These are phyloP conservation scores for Fusarium paranaense DNA, from an alignment of 2,329 filamentous ascomycete species.

Conservation along the genomic window DNA sequence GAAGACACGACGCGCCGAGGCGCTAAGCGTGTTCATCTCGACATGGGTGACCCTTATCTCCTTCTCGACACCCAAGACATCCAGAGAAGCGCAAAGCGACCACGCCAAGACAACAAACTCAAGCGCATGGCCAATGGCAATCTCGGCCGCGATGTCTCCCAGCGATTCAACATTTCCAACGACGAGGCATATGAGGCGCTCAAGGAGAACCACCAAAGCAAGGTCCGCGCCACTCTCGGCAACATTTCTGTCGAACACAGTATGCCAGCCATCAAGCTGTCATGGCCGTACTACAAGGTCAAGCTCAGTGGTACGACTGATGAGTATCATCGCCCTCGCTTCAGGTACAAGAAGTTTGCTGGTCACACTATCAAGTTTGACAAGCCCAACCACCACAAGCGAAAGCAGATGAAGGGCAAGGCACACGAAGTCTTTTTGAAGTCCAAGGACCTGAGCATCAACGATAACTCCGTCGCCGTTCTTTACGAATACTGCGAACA, in stretches of 20 bases:
- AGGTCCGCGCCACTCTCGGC: conserved; percentile 90
- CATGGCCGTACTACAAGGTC: conserved; percentile 96
- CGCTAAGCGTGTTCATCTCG: conserved; percentile 83
- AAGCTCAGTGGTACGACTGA: conserved; percentile 79
- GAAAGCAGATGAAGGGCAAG: conserved; percentile 85
- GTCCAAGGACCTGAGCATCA: conserved; percentile 85
- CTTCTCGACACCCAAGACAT: conserved; percentile 82
- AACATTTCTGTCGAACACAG: conserved; percentile 95
- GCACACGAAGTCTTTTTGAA: conserved; percentile 82
- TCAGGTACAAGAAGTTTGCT: conserved; percentile 76
- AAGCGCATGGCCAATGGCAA: conserved; percentile 77
- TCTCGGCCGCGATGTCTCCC: conserved; percentile 77
- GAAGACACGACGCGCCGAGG: conserved; percentile 77
- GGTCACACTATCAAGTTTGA: conserved; percentile 78
- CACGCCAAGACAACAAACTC: conserved; percentile 65
- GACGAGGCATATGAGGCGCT: conserved; percentile 95
- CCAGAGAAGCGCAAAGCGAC: conserved; percentile 71
- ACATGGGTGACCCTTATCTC: conserved; percentile 88
- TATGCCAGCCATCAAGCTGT: conserved; percentile 88
- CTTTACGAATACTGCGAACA: conserved; percentile 97
- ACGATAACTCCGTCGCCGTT: conserved; percentile 88
- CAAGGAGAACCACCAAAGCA: conserved; percentile 97
- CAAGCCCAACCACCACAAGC: conserved; percentile 79
- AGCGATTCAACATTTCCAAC: conserved; percentile 95
- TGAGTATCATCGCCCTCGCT: conserved; percentile 84